Conservation (phyloP, 805 yeast species). For the Metschnikowia henanensis region DNA sequence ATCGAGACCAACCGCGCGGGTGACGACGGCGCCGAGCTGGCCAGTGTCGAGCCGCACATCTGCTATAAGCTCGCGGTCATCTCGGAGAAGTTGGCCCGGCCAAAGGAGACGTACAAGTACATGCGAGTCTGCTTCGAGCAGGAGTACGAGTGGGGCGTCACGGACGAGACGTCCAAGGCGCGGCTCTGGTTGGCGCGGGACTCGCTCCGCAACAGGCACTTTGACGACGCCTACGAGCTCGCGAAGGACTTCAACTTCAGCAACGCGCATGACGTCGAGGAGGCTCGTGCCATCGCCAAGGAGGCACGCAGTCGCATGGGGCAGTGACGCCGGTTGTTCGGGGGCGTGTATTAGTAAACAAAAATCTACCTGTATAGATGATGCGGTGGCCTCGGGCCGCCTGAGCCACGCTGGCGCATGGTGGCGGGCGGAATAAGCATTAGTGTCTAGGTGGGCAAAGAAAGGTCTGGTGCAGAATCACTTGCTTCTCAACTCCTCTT, state of each 20-base stretch:
- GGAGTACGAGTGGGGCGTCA: conserved; percentile 61
- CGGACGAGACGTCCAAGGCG: conserved; percentile 77
- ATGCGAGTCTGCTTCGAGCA: conserved; percentile 70
- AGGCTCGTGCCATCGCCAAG: conserved; percentile 79
- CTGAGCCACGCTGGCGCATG: neutral
- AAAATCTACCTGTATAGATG: conserved; percentile 1
- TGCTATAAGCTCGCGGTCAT: conserved; percentile 68
- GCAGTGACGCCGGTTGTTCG: neutral
- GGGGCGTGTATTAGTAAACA: conserved; percentile 2
- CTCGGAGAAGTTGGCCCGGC: conserved; percentile 56
- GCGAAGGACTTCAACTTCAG: conserved; percentile 70
- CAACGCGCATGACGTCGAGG: conserved; percentile 84
- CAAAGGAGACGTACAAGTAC: conserved; percentile 52
- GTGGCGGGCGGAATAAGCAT: neutral
- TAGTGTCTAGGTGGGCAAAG: conserved; percentile 1
- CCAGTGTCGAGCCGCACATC: conserved; percentile 52
- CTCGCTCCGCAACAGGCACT: conserved; percentile 57
- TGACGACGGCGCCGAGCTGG: conserved; percentile 19
- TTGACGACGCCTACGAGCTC: conserved; percentile 66
- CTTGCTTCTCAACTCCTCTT: conserved; percentile 20
- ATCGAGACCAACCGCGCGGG: conserved; percentile 22
- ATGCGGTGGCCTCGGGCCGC: neutral
- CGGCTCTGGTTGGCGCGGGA: conserved; percentile 81
- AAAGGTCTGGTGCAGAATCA: conserved; percentile 7
- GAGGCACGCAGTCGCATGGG: conserved; percentile 63